These are phyloP conservation scores for Populus deltoides DNA, from an alignment of 345 rosid genomes.

Conservation along the genomic window DNA sequence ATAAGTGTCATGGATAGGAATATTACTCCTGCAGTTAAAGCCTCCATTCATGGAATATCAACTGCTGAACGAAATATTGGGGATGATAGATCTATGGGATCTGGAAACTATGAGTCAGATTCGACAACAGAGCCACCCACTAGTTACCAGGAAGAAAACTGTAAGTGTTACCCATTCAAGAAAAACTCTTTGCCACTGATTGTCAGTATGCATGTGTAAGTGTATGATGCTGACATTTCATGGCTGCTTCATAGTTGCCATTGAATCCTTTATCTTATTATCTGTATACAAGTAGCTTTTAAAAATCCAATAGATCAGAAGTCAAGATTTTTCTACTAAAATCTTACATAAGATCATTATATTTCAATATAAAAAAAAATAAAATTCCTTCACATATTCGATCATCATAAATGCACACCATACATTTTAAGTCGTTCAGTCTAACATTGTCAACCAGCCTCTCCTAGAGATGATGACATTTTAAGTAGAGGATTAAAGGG, in stretches of 20 bases:
- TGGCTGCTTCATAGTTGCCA: not conserved
- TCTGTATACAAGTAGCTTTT: not conserved
- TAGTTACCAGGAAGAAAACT: conserved; percentile 51
- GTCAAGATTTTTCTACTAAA: not conserved
- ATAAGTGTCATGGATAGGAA: conserved; percentile 42
- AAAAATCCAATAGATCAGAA: not conserved
- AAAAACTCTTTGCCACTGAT: not conserved
- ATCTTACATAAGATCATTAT: not conserved
- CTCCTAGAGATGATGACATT: not conserved
- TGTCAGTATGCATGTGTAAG: not conserved
- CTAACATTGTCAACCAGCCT: not conserved
- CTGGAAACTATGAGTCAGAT: conserved; percentile 46
- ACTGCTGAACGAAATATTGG: conserved; percentile 49
- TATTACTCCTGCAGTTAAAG: conserved; percentile 40
- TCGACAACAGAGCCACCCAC: conserved; percentile 50
- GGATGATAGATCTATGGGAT: conserved; percentile 52
- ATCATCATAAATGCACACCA: not conserved
- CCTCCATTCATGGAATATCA: conserved; percentile 44
- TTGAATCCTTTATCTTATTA: not conserved
- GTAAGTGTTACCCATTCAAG: conserved; percentile 41
- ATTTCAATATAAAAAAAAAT: not conserved
- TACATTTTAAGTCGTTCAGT: not conserved
- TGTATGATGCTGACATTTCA: not conserved
- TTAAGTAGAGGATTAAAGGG: not conserved
- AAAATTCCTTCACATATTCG: too few relatives aligned